Percentiles rank a stretch among this genome's conserved stretches.
Conservation (phyloP, 108 stramenopile genomes). For the Asterionellopsis glacialis region DNA sequence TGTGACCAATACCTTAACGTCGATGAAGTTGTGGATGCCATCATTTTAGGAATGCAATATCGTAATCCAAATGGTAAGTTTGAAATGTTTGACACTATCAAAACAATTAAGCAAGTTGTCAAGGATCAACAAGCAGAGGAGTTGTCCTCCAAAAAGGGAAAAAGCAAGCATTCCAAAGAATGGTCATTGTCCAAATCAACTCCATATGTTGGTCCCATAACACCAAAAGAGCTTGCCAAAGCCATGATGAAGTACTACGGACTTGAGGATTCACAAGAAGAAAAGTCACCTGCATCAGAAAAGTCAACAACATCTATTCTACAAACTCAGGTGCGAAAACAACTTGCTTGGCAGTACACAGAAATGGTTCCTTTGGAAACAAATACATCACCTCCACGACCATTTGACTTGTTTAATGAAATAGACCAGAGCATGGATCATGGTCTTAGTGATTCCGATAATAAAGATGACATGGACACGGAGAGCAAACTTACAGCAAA, state of each 20-base stretch:
- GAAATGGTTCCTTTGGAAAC: slow-evolving; percentile 29
- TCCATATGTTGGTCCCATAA: background rate
- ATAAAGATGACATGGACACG: slow-evolving; percentile 12
- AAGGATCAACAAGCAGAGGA: background rate
- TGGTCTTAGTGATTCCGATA: slow-evolving; percentile 11
- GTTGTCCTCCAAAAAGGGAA: background rate
- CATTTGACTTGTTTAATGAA: slow-evolving; percentile 15
- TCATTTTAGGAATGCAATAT: slow-evolving; percentile 11
- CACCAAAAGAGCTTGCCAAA: too few relatives aligned
- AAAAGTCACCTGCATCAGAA: background rate
- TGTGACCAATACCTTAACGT: slow-evolving; percentile 13
- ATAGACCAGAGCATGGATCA: too few relatives aligned
- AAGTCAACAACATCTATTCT: background rate
- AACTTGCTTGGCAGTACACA: slow-evolving; percentile 13
- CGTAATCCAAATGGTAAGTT: background rate
- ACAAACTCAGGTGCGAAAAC: background rate
- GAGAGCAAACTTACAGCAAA: slow-evolving; percentile 7
- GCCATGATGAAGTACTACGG: too few relatives aligned
- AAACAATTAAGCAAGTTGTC: background rate
- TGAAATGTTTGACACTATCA: background rate
- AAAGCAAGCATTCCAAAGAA: too few relatives aligned
- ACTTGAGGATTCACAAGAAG: background rate
- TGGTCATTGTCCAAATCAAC: too few relatives aligned
- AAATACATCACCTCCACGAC: slow-evolving; percentile 23
- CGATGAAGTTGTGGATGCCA: slow-evolving; percentile 34